Evolutionary conservation across 768 basidiomycete species (phyloP).

Genomic region (Tylopilus plumbeoviolaceoides): DNA sequence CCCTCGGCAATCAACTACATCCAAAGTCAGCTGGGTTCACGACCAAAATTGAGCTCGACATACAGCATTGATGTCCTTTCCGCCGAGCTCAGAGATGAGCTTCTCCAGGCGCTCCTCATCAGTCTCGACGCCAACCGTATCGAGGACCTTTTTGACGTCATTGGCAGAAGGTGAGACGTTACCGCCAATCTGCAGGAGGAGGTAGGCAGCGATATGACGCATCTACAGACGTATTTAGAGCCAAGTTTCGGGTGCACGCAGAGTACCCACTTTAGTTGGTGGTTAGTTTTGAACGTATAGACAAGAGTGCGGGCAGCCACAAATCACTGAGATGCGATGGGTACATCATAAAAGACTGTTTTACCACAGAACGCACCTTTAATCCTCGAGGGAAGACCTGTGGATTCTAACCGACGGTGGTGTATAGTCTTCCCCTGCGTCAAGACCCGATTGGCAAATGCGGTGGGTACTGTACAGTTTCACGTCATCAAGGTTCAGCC

Average conservation of each 20-base stretch:
- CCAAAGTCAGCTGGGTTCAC: background rate
- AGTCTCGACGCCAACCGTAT: conserved; percentile 81
- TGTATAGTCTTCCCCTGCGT: conserved; percentile 7
- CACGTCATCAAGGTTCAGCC: conserved; percentile 42
- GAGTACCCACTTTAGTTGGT: conserved; percentile 41
- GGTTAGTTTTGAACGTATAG: conserved; percentile 27
- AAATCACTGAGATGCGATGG: conserved; percentile 63
- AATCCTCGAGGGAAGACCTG: conserved; percentile 93
- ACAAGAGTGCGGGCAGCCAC: conserved; percentile 72
- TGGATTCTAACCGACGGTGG: conserved; percentile 80
- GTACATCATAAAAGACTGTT: background rate
- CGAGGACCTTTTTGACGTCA: conserved; percentile 87
- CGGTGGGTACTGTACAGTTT: conserved; percentile 57
- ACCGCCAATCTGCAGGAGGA: conserved; percentile 93
- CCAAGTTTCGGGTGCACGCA: background rate
- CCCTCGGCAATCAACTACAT: conserved; percentile 87
- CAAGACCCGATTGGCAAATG: background rate
- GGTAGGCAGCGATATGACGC: conserved; percentile 94
- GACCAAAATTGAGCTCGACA: conserved; percentile 19
- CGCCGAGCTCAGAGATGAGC: conserved; percentile 85
- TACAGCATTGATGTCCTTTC: conserved; percentile 84
- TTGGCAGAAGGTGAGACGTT: conserved; percentile 80
- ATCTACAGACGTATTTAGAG: conserved; percentile 44
- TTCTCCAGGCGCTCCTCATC: conserved; percentile 77
- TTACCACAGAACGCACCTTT: conserved; percentile 42